phyloP scores from a whole-genome alignment of 2,329 filamentous ascomycete genomes.

The Arthroderma sp. region DNA sequence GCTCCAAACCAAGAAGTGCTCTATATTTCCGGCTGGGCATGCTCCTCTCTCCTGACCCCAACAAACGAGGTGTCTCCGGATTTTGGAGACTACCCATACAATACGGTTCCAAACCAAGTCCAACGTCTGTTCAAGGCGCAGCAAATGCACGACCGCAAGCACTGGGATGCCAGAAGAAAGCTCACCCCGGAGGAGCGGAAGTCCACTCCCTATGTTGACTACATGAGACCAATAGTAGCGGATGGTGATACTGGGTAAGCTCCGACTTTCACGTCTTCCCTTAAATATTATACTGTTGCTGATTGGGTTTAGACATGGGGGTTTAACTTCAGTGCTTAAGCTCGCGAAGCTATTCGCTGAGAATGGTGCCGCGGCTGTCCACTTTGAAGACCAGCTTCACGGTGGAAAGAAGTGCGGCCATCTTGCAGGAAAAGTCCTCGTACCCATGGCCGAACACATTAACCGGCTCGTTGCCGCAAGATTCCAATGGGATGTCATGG shows the following conservation, averaged over 20 bases:
- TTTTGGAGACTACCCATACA: slow-evolving; percentile 98
- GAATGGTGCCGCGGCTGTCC: slow-evolving; percentile 87
- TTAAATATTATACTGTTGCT: background rate
- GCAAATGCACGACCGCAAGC: slow-evolving; percentile 89
- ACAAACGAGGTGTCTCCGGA: slow-evolving; percentile 97
- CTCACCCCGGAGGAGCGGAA: slow-evolving; percentile 60
- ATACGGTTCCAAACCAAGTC: slow-evolving; percentile 96
- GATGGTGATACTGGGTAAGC: slow-evolving; percentile 75
- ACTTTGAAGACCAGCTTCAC: slow-evolving; percentile 96
- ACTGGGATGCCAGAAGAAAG: slow-evolving; percentile 75
- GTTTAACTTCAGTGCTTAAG: slow-evolving; percentile 84
- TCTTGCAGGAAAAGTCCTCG: slow-evolving; percentile 87
- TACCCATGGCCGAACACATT: slow-evolving; percentile 89
- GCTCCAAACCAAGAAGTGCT: slow-evolving; percentile 90
- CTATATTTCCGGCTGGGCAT: slow-evolving; percentile 95
- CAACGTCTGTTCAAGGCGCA: slow-evolving; percentile 93
- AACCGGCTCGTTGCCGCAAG: slow-evolving; percentile 82
- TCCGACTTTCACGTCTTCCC: background rate
- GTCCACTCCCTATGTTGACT: slow-evolving; percentile 73
- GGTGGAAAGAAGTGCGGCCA: slow-evolving; percentile 98
- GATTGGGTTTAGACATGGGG: slow-evolving; percentile 54
- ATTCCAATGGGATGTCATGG: slow-evolving; percentile 99
- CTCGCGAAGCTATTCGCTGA: slow-evolving; percentile 95
- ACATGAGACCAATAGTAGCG: slow-evolving; percentile 85
- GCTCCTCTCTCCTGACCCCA: slow-evolving; percentile 78